These are phyloP conservation scores for Elongisporangium undulatum DNA, from an alignment of 352 stramenopile species.

Conservation along the genomic window DNA sequence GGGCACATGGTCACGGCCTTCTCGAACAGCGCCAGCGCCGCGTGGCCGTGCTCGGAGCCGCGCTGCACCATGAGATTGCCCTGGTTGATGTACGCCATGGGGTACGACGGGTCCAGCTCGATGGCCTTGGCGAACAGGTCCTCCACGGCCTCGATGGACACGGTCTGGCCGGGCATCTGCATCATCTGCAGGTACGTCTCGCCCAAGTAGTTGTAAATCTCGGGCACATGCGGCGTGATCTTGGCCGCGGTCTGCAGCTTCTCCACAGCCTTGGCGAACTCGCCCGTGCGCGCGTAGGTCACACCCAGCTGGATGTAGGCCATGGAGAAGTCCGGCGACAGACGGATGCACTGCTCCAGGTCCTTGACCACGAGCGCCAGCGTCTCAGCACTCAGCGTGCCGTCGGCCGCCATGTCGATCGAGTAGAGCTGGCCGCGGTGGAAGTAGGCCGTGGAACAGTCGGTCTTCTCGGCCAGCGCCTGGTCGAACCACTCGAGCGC, in stretches of 20 bases:
- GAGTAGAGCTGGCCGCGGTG: conserved; percentile 80
- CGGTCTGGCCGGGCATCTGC: conserved; percentile 36
- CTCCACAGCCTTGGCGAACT: conserved; percentile 68
- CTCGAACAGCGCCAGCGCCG: conserved; percentile 70
- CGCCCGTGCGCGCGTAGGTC: conserved; percentile 62
- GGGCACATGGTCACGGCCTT: conserved; percentile 73
- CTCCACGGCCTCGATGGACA: conserved; percentile 58
- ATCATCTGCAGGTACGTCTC: conserved; percentile 86
- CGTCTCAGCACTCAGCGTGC: conserved; percentile 42
- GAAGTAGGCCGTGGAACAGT: conserved; percentile 76
- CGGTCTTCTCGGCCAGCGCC: conserved; percentile 54
- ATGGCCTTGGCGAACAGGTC: conserved; percentile 83
- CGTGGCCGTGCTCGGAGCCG: conserved; percentile 60
- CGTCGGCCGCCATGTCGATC: conserved; percentile 59
- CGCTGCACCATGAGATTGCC: conserved; percentile 78
- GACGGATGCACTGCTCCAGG: conserved; percentile 64
- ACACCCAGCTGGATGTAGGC: conserved; percentile 82
- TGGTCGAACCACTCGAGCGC: conserved; percentile 76
- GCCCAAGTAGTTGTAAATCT: conserved; percentile 86
- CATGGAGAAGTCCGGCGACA: conserved; percentile 75
- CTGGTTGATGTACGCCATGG: conserved; percentile 87
- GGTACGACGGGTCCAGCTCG: conserved; percentile 71
- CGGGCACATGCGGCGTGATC: conserved; percentile 68
- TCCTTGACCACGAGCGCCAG: conserved; percentile 55
- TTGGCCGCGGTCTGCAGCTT: conserved; percentile 55